Percentiles rank a stretch among this genome's conserved stretches.
phyloP scores from a whole-genome alignment of 2,329 filamentous ascomycete species.

The Ophiostoma sp. region DNA sequence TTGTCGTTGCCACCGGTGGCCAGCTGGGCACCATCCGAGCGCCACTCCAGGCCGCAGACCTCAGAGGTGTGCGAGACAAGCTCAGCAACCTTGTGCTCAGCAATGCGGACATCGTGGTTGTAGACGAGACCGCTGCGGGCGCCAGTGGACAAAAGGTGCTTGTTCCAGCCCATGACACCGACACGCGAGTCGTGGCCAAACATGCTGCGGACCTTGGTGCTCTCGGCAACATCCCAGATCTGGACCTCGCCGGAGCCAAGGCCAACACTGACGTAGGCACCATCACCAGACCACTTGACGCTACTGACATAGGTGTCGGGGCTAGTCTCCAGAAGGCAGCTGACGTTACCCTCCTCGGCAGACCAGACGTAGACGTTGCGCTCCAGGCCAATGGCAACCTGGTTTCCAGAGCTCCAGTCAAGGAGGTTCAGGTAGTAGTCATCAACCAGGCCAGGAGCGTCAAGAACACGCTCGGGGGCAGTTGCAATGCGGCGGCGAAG shows the following conservation, averaged over 20 bases:
- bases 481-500: conserved; percentile 89
- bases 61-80: conserved; percentile 96
- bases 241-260: conserved; percentile 94
- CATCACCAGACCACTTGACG: conserved; percentile 97
- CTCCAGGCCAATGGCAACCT: conserved; percentile 95
- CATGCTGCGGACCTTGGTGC: conserved; percentile 96
- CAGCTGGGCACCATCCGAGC: conserved; percentile 90
- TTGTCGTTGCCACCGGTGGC: conserved; percentile 98
- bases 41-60: conserved; percentile 97
- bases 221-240: conserved; percentile 97
- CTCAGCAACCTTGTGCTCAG: conserved; percentile 96
- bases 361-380: conserved; percentile 99
- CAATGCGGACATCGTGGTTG: conserved; percentile 98
- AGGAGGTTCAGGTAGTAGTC: conserved; percentile 99
- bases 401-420: conserved; percentile 96
- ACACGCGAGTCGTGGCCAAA: conserved; percentile 94
- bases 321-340: conserved; percentile 78
- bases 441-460: conserved; percentile 91
- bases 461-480: conserved; percentile 89
- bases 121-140: conserved; percentile 90
- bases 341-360: conserved; percentile 84
- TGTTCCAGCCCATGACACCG: conserved; percentile 98
- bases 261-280: conserved; percentile 91
- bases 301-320: conserved; percentile 95
- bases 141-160: conserved; percentile 92